These are phyloP conservation scores for Terana coerulea DNA, from an alignment of 768 basidiomycete genomes.

Conservation along the genomic window DNA sequence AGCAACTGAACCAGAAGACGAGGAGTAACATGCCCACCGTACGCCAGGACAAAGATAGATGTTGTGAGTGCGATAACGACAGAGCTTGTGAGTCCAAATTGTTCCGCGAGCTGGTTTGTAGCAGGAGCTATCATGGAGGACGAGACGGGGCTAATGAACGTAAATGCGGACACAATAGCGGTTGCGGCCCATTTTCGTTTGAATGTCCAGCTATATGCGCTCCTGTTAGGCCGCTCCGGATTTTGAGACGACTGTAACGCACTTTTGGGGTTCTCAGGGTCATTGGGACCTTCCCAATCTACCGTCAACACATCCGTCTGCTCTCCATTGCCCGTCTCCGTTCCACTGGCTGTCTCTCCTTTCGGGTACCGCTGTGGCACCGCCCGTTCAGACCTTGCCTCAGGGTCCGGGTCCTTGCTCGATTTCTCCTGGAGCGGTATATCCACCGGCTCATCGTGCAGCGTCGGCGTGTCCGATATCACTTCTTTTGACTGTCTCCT, in stretches of 20 bases:
- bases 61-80: constrained; percentile 53
- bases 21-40: constrained; percentile 34
- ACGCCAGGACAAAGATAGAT: constrained; percentile 58
- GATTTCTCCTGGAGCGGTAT: constrained; percentile 7
- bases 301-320: constrained; percentile 22
- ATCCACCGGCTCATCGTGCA: constrained; percentile 6
- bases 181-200: constrained; percentile 51
- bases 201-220: constrained; percentile 48
- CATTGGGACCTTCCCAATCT: constrained; percentile 34
- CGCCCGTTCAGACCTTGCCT: not conserved
- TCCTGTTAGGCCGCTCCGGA: not conserved
- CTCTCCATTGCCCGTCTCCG: not conserved
- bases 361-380: not conserved
- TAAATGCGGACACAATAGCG: constrained; percentile 20
- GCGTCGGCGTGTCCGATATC: constrained; percentile 1
- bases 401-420: constrained; percentile 6
- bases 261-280: constrained; percentile 35
- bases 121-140: constrained; percentile 78
- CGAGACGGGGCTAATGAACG: constrained; percentile 42
- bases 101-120: constrained; percentile 39
- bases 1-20: not conserved
- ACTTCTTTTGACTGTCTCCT: not conserved
- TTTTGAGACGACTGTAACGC: not conserved
- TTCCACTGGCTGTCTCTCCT: not conserved
- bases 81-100: constrained; percentile 51